Evolutionary conservation across 2,329 filamentous ascomycete genomes (phyloP).

Genomic region (Raffaelea albimanens): DNA sequence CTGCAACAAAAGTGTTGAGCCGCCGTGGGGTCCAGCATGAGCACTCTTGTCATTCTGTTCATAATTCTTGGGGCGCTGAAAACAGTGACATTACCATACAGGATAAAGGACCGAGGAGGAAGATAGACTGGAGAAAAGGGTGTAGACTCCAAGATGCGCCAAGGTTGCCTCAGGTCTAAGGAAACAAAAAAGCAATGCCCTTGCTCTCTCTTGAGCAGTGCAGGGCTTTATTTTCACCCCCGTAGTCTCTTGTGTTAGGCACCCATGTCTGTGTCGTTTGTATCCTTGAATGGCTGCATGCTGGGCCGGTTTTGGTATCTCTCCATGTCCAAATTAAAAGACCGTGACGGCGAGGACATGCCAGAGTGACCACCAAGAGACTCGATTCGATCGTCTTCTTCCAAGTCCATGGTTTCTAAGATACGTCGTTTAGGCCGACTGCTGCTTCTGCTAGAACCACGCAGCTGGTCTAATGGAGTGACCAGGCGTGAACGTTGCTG

Average conservation of each 20-base stretch:
- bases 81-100: too few species aligned
- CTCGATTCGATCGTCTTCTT: slow-evolving; percentile 14
- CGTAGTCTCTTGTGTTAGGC: not conserved
- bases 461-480: not conserved
- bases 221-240: too few species aligned
- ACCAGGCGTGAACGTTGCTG: not conserved
- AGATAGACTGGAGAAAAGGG: too few species aligned
- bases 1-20: too few species aligned
- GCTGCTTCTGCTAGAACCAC: not conserved
- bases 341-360: not conserved
- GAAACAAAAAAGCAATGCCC: too few species aligned
- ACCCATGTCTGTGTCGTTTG: not conserved
- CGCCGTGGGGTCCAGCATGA: too few species aligned
- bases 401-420: slow-evolving; percentile 17
- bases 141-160: too few species aligned
- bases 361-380: not conserved
- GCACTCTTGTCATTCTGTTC: too few species aligned
- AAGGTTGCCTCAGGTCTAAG: too few species aligned
- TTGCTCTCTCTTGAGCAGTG: too few species aligned
- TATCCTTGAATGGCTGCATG: slow-evolving; percentile 22
- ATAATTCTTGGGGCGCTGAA: too few species aligned
- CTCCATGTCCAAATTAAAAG: slow-evolving; percentile 18
- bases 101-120: too few species aligned
- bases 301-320: slow-evolving; percentile 18
- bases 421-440: slow-evolving; percentile 14